Evolutionary conservation across 495 filamentous ascomycete genomes (phyloP).

Genomic region (Neurospora pannonica): DNA sequence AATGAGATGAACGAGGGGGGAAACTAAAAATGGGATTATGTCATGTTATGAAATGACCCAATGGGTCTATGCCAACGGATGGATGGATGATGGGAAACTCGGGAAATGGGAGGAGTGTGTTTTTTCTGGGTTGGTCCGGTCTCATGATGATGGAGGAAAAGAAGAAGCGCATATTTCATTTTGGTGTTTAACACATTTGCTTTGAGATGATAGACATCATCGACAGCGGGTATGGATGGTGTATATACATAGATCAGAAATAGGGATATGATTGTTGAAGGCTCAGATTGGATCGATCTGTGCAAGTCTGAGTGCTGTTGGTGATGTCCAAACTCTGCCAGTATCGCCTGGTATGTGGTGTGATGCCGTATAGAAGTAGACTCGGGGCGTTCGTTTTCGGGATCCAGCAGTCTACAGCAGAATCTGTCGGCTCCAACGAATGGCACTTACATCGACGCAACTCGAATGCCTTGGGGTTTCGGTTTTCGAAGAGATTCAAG

Average conservation of each 20-base stretch:
- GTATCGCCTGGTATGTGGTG: too few species aligned
- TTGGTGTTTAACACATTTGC: neutral
- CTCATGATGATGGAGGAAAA: neutral
- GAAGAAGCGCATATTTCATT: neutral
- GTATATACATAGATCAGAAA: neutral
- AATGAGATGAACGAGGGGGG: too few species aligned
- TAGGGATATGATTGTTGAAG: neutral
- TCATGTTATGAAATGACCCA: neutral
- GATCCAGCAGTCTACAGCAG: too few species aligned
- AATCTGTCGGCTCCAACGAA: too few species aligned
- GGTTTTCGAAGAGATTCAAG: too few species aligned
- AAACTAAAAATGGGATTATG: neutral
- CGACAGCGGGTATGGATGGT: neutral
- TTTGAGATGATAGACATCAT: neutral
- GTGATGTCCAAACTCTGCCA: too few species aligned
- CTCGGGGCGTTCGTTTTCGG: too few species aligned
- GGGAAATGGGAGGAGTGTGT: neutral
- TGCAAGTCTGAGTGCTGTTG: neutral
- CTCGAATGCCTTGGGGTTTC: too few species aligned
- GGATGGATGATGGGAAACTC: neutral
- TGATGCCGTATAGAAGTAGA: too few species aligned
- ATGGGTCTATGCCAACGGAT: neutral
- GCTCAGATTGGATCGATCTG: neutral
- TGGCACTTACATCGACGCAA: too few species aligned
- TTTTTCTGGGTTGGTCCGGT: neutral